phyloP scores from a whole-genome alignment of 257 asterid species.

The Capsicum chinense region DNA sequence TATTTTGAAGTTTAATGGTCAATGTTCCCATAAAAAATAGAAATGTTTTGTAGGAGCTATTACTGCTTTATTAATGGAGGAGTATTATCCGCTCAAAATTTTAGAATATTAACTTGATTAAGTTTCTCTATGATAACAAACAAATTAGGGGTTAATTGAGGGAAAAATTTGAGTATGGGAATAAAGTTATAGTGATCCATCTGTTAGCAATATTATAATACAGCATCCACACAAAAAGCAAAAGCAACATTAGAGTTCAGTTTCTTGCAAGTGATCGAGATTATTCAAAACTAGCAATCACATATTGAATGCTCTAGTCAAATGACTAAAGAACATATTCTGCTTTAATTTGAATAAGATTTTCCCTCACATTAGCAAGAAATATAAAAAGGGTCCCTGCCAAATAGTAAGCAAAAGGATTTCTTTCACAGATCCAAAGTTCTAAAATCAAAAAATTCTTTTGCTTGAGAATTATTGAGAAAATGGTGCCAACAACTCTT shows the following conservation, averaged over 20 bases:
- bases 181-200: neutral
- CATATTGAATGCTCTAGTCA: neutral
- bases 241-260: neutral
- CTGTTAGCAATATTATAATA: neutral
- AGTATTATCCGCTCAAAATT: neutral
- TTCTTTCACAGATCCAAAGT: conserved; percentile 9
- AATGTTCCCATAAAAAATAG: neutral
- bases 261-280: neutral
- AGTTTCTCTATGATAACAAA: neutral
- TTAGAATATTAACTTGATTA: neutral
- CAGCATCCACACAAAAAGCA: neutral
- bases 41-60: neutral
- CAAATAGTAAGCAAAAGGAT: neutral
- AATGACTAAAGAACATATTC: conserved; percentile 16
- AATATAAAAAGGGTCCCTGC: neutral
- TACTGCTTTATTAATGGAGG: neutral
- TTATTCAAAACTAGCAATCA: neutral
- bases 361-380: conserved; percentile 3
- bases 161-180: neutral
- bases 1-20: neutral
- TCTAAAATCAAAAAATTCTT: neutral
- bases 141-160: neutral
- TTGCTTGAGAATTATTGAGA: conserved; percentile 9
- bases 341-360: conserved; percentile 4
- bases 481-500: conserved; percentile 28